phyloP scores from a whole-genome alignment of 176 grass and related monocot species.

The Chloris gayana region DNA sequence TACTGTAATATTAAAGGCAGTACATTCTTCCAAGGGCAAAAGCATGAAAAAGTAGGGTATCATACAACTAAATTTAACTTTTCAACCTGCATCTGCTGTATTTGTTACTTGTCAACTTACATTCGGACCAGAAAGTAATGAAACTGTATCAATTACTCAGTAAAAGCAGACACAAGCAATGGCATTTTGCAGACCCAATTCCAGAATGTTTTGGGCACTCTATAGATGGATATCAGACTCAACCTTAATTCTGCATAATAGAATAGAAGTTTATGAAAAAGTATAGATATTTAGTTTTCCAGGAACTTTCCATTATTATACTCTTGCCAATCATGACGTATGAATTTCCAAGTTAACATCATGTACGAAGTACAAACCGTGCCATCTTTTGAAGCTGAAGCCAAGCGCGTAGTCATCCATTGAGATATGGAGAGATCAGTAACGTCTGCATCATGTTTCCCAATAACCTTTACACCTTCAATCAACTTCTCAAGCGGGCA shows the following conservation, averaged over 20 bases:
- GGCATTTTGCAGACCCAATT: neutral
- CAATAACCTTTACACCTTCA: constrained; percentile 73
- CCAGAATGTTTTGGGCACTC: neutral
- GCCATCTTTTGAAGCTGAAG: constrained; percentile 95
- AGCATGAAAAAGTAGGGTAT: constrained; percentile 5
- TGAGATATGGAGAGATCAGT: constrained; percentile 92
- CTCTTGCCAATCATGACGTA: constrained; percentile 6
- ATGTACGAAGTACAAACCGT: constrained; percentile 60
- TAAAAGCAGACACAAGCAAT: neutral
- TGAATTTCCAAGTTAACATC: constrained; percentile 15
- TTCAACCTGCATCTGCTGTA: neutral
- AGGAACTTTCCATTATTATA: constrained; percentile 2
- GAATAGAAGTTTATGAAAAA: constrained; percentile 3
- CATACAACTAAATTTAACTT: neutral
- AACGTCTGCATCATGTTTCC: constrained; percentile 88
- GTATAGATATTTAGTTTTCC: constrained; percentile 1
- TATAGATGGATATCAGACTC: neutral
- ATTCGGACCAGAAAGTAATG: neutral
- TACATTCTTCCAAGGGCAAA: neutral
- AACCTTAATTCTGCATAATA: neutral
- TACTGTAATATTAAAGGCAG: neutral
- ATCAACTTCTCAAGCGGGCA: constrained; percentile 68
- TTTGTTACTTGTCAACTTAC: neutral
- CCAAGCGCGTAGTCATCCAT: constrained; percentile 95
- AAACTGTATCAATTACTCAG: neutral